Evolutionary conservation across 352 stramenopile species (phyloP), one percentile per base, ranked within the genome.

Genomic region (Globisporangium spiculum): DNA sequence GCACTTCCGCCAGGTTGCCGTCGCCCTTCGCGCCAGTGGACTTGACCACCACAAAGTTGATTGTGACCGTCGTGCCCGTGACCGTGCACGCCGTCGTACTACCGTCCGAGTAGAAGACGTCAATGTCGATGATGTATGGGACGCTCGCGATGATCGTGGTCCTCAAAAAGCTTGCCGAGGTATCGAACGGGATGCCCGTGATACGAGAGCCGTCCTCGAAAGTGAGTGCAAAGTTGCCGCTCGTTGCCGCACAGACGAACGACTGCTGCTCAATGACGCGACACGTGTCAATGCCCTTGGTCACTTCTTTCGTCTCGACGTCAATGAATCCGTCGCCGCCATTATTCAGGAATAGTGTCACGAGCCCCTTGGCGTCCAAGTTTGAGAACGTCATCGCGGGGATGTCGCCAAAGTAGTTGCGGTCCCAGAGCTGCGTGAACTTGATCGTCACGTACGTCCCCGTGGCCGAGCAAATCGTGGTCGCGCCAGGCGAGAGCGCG

Each of bases 221-320:
- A 0, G 81, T 87, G 22, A 94, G 69, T 6, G 83, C 74, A 63
- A 94, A 94, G 7, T 76, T 83, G 1, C 86, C 86, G 48, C 82
- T 84, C 7, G 81, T 91, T 16, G 83, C 86, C 16, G 78, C 77
- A 20, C 86, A 94, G 22, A 80, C 27, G 52, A 94, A 79, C 16
- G 78, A 69, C 62, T 94, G 86, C 38, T 79, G 63, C 65, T 94
- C 86, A 20, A 84, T 36, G 8, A 85, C 60, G n/a, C 85, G 75
- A 24, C 86, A 92, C 8, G 84, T 86, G 67, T 93, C 86, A 16
- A 91, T 70, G 7, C 86, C 86, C 50, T 90, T 93, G 30, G 90
- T 53, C 18, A 92, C 59, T 65, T 93, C 86, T 56, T 87, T 92
- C 4, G 77, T 77, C 60, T 90, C 81, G 0, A 63, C 61, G 66